These are phyloP conservation scores for Coccinonectria pachysandricola DNA, from an alignment of 2,329 filamentous ascomycete species.

Conservation along the genomic window DNA sequence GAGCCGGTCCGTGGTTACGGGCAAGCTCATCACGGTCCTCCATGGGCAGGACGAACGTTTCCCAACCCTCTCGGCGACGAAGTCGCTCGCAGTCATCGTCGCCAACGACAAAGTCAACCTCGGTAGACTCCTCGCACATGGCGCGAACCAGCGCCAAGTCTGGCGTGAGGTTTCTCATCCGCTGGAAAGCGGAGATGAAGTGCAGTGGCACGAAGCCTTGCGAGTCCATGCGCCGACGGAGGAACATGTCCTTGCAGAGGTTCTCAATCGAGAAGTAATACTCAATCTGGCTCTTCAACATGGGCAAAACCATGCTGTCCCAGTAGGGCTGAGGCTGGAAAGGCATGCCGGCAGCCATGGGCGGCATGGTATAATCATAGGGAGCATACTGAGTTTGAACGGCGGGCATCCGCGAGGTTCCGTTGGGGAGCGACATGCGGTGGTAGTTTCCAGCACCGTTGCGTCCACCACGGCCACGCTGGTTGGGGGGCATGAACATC, in stretches of 20 bases:
- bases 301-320: conserved; percentile 36
- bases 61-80: conserved; percentile 65
- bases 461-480: conserved; percentile 26
- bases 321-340: conserved; percentile 36
- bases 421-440: conserved; percentile 30
- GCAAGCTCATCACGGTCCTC: conserved; percentile 63
- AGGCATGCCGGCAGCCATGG: conserved; percentile 28
- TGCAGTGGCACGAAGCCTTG: conserved; percentile 80
- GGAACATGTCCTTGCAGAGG: conserved; percentile 81
- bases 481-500: conserved; percentile 22
- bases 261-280: conserved; percentile 98
- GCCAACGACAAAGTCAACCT: conserved; percentile 64
- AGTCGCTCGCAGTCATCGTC: conserved; percentile 72
- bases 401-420: conserved; percentile 24
- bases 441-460: conserved; percentile 26
- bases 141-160: conserved; percentile 64
- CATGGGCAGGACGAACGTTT: conserved; percentile 65
- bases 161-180: conserved; percentile 40
- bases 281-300: conserved; percentile 51
- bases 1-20: conserved; percentile 57
- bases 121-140: conserved; percentile 61
- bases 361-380: conserved; percentile 30
- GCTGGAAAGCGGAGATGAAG: conserved; percentile 77
- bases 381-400: conserved; percentile 26
- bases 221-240: conserved; percentile 87